Base-by-base conservation (phyloP, 768 basidiomycete genomes). In the Kwoniella bestiolae region DNA sequence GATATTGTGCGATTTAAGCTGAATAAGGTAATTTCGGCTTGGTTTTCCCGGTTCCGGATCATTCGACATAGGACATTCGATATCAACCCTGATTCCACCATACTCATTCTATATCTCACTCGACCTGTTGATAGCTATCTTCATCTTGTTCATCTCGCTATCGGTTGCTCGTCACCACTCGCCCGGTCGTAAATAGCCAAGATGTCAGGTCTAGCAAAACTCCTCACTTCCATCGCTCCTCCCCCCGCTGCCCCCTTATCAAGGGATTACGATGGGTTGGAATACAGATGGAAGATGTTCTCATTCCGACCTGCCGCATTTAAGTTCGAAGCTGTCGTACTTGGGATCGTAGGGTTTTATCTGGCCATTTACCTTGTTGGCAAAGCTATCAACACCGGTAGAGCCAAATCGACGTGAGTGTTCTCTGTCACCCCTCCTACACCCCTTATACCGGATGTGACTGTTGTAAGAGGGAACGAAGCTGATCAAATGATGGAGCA, bases 221-320 rank as follows among this genome's bases (percentile, higher is more conserved):
- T 75, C 46, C 11, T 79, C 7, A 57, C 34, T 67, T 35, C 35
- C 38, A 74, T 91, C 67, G 86, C 87, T 4, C 75, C 75, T 0
- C 64, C 61, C 3, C 90, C 90, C 11, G 84, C 87, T 0, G 86
- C 87, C 2, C 82, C 87, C 60, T 73, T 85, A 34, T 83, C 86
- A 25, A 83, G 89, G 7, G 71, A 82, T 25, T 96, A 93, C 79
- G 85, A 89, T 35, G 93, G 92, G 21, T 80, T 86, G 50, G 86
- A 96, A 80, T 88, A 84, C 79, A 84, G 82, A 67, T 94, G 89
- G 88, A 88, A 85, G 76, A 83, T 87, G 60, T 82, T 96, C 71
- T 86, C 88, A 38, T 91, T 95, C 82, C 85, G 92, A 46, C 94
- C 93, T 21, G 90, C 89, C 87, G 89, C 86, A 29, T 89, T 94